A percentile compares a stretch with the other conserved stretches of the same genome.
phyloP scores from a whole-genome alignment of 495 filamentous ascomycete genomes.

The Neurospora sp. region DNA sequence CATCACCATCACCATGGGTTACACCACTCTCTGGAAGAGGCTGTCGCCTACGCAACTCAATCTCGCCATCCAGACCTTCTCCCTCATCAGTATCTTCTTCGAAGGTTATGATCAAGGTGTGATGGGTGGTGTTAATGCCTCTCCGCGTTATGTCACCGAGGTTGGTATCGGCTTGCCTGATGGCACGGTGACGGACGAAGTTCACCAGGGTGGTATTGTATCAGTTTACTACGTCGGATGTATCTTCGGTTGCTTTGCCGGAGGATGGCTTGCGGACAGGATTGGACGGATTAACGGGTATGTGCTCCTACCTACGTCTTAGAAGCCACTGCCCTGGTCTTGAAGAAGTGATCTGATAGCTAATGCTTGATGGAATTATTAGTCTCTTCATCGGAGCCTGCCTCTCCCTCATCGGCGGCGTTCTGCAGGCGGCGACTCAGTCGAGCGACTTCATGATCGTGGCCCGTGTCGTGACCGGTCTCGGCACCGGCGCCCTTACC shows the following conservation, averaged over 20 bases:
- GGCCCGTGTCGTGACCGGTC: slow-evolving; percentile 45
- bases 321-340: background rate
- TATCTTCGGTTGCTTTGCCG: slow-evolving; percentile 39
- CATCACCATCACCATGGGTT: slow-evolving; percentile 20
- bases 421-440: slow-evolving; percentile 41
- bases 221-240: slow-evolving; percentile 47
- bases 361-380: slow-evolving; percentile 39
- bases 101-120: slow-evolving; percentile 62
- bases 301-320: slow-evolving; percentile 9
- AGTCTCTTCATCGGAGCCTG: slow-evolving; percentile 41
- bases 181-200: slow-evolving; percentile 12
- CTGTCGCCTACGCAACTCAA: slow-evolving; percentile 34
- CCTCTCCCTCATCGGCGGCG: slow-evolving; percentile 45
- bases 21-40: slow-evolving; percentile 33
- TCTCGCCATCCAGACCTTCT: slow-evolving; percentile 36
- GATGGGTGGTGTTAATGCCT: slow-evolving; percentile 61
- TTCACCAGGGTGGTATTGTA: slow-evolving; percentile 37
- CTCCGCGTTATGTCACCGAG: slow-evolving; percentile 35
- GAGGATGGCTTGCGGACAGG: slow-evolving; percentile 8
- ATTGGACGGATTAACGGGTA: background rate
- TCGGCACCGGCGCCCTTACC: slow-evolving; percentile 40
- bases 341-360: slow-evolving; percentile 6
- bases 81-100: slow-evolving; percentile 43
- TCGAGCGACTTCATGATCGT: slow-evolving; percentile 45
- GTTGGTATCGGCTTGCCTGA: slow-evolving; percentile 16